A percentile compares a stretch with the other conserved stretches of the same genome.
Conservation (phyloP, 345 rosid genomes). For the Rhizophora mangle region DNA sequence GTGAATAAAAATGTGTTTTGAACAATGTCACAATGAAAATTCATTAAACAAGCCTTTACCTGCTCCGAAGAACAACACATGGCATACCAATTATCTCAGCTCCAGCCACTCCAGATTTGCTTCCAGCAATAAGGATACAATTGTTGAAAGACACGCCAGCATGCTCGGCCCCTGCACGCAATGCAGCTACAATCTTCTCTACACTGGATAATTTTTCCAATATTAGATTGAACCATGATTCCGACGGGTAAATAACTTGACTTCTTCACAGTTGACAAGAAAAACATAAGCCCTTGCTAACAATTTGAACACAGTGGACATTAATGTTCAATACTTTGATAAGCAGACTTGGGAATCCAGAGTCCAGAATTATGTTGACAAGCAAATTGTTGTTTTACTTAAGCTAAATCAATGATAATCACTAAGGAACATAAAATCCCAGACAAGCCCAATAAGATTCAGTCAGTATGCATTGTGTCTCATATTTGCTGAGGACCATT, state of each 20-base stretch:
- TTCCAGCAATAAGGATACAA: conserved; percentile 85
- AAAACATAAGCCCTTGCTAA: background rate
- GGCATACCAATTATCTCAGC: conserved; percentile 88
- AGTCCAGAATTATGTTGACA: too few relatives aligned
- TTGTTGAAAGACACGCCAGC: conserved; percentile 50
- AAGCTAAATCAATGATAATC: too few relatives aligned
- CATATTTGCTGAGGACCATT: too few relatives aligned
- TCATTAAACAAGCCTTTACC: conserved; percentile 38
- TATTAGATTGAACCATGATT: conserved; percentile 14
- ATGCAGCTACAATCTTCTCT: conserved; percentile 68
- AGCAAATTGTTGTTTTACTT: too few relatives aligned
- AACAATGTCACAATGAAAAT: background rate
- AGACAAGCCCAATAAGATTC: too few relatives aligned
- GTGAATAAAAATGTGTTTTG: background rate
- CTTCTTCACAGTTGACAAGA: background rate
- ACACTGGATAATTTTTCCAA: conserved; percentile 36
- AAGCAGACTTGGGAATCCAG: too few relatives aligned
- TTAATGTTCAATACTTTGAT: too few relatives aligned
- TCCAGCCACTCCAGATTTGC: conserved; percentile 70
- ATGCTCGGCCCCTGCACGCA: conserved; percentile 87
- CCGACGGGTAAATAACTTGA: conserved; percentile 2
- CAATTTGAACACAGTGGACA: too few relatives aligned
- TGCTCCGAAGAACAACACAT: conserved; percentile 79
- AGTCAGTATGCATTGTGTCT: too few relatives aligned
- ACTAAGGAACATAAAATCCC: too few relatives aligned